A percentile compares a stretch with the other conserved stretches of the same genome.
Evolutionary conservation across 129 eudicot species (phyloP).

Genomic region (Pulicaria dysenterica): DNA sequence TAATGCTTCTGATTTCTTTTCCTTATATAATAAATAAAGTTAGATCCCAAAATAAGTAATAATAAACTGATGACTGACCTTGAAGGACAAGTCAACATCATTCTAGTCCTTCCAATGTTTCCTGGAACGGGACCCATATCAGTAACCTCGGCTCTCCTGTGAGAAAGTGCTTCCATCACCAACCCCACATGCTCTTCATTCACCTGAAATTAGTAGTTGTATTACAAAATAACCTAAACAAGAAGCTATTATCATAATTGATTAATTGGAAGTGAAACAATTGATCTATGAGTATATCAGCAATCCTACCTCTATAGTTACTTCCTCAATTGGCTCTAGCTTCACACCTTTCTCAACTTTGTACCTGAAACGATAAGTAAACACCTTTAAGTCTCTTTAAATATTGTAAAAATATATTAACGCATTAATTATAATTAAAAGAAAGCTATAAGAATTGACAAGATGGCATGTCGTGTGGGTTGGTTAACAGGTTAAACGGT

Average conservation of each 20-base stretch:
- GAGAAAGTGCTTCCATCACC: conserved; percentile 96
- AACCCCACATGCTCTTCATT: conserved; percentile 92
- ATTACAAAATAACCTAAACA: neutral
- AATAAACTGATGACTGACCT: conserved; percentile 41
- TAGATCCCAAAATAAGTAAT: neutral
- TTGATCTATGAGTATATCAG: neutral
- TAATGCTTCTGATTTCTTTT: neutral
- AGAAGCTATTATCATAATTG: neutral
- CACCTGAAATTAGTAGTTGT: conserved; percentile 43
- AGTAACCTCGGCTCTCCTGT: conserved; percentile 83
- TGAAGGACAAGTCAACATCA: conserved; percentile 88
- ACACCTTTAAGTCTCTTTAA: conserved; percentile 4
- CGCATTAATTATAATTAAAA: neutral
- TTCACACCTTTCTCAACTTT: conserved; percentile 63
- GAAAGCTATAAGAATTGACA: neutral
- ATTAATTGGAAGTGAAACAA: neutral
- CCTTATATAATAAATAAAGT: neutral
- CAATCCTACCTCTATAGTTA: conserved; percentile 72
- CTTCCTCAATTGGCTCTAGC: conserved; percentile 99
- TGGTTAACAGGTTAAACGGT: neutral
- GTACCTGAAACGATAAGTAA: conserved; percentile 58
- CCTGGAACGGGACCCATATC: conserved; percentile 98
- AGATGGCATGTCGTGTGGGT: neutral
- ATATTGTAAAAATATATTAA: neutral
- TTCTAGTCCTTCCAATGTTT: conserved; percentile 74